Conservation (phyloP, 257 asterid species). For the Rehmannia glutinosa region DNA sequence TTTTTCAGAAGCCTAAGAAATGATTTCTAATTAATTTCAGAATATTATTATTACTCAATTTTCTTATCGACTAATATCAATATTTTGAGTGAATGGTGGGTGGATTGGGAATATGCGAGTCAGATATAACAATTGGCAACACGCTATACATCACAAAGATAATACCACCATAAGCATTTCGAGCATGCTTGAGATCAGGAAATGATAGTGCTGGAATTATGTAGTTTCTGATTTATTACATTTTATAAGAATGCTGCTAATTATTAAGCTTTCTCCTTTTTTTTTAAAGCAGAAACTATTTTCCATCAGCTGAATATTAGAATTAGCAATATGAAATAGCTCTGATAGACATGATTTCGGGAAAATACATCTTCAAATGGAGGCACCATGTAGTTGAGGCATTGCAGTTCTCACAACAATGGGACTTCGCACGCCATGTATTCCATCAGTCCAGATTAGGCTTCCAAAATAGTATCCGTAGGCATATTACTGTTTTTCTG, state of each 20-base stretch:
- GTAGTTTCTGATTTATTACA: not conserved
- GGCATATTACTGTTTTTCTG: no score
- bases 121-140: not conserved
- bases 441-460: constrained; percentile 42
- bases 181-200: not conserved
- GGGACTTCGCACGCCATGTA: constrained; percentile 27
- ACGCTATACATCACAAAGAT: not conserved
- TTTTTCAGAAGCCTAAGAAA: not conserved
- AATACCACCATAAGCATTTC: not conserved
- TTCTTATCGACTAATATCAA: not conserved
- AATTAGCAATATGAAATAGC: not conserved
- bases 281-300: not conserved
- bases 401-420: constrained; percentile 29
- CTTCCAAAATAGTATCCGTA: constrained; percentile 44
- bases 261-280: no score
- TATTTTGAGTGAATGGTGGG: not conserved
- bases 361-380: not conserved
- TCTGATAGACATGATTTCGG: not conserved
- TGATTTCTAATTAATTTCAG: not conserved
- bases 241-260: not conserved
- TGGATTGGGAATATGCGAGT: not conserved
- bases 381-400: constrained; percentile 6
- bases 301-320: not conserved
- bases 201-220: not conserved
- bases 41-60: not conserved